Percentiles rank a stretch among this genome's conserved stretches.
phyloP scores from a whole-genome alignment of 2,329 filamentous ascomycete genomes.

The Dactylellina leptospora region DNA sequence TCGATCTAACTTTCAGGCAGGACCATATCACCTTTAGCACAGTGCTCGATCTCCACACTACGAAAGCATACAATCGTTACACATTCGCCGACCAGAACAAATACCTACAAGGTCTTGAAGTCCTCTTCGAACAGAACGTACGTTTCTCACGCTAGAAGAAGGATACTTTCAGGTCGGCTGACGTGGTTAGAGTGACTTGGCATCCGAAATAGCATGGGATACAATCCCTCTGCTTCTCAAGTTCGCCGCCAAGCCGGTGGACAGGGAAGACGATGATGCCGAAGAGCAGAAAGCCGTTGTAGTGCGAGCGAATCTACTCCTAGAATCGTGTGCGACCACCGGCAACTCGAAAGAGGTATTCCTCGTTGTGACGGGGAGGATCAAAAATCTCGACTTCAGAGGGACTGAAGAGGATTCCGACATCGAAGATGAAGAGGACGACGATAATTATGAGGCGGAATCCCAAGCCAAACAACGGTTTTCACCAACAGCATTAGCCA shows the following conservation, averaged over 20 bases:
- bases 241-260: constrained; percentile 39
- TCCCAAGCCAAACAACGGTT: constrained; percentile 21
- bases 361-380: constrained; percentile 36
- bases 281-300: constrained; percentile 50
- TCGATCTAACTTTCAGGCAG: background rate
- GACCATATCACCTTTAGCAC: constrained; percentile 47
- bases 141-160: constrained; percentile 5
- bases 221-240: constrained; percentile 46
- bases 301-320: constrained; percentile 29
- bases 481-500: constrained; percentile 33
- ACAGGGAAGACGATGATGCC: constrained; percentile 27
- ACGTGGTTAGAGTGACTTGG: constrained; percentile 53
- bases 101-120: constrained; percentile 37
- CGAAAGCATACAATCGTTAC: constrained; percentile 46
- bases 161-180: background rate
- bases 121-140: constrained; percentile 48
- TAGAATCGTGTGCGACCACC: constrained; percentile 27
- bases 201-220: constrained; percentile 52
- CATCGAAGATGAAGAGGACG: constrained; percentile 25
- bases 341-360: constrained; percentile 51
- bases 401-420: constrained; percentile 33
- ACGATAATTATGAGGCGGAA: constrained; percentile 14
- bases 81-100: constrained; percentile 44
- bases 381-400: constrained; percentile 45
- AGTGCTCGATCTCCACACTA: constrained; percentile 39